phyloP scores from a whole-genome alignment of 1,139 yeast species.

The Yamadazyma sp. region DNA sequence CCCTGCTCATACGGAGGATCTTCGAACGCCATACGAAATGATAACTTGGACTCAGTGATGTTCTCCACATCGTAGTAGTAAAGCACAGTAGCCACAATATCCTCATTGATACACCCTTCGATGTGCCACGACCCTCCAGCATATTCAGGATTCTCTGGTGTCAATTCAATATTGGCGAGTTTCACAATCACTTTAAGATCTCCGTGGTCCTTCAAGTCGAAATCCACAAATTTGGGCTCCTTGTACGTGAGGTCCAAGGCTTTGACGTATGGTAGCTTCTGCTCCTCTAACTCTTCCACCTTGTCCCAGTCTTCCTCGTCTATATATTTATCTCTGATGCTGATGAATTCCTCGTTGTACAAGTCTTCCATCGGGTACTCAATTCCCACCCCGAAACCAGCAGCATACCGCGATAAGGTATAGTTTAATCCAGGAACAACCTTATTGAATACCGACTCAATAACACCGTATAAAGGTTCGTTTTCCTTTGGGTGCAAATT shows the following conservation, averaged over 20 bases:
- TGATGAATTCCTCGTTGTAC: background rate
- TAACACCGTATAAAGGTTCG: conserved; percentile 24
- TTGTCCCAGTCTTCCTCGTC: background rate
- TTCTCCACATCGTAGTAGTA: conserved; percentile 46
- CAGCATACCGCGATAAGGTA: conserved; percentile 24
- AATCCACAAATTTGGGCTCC: conserved; percentile 19
- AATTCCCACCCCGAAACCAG: conserved; percentile 17
- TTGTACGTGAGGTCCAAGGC: conserved; percentile 12
- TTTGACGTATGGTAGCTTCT: conserved; percentile 14
- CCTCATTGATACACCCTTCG: conserved; percentile 45
- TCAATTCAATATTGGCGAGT: conserved; percentile 42
- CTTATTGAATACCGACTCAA: conserved; percentile 25
- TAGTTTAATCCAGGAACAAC: conserved; percentile 26
- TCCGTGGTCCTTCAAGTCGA: conserved; percentile 20
- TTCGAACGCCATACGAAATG: conserved; percentile 31
- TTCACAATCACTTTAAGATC: conserved; percentile 40
- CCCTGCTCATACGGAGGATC: conserved; percentile 40
- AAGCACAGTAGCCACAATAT: conserved; percentile 41
- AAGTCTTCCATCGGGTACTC: conserved; percentile 13
- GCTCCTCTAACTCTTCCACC: background rate
- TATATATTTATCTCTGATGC: background rate
- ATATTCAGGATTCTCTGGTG: conserved; percentile 41
- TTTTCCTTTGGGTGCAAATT: conserved; percentile 35
- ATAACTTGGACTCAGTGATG: conserved; percentile 34
- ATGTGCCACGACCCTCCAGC: conserved; percentile 48